These are phyloP conservation scores for Paradendryphiella salina DNA, from an alignment of 2,329 filamentous ascomycete genomes.

Conservation along the genomic window DNA sequence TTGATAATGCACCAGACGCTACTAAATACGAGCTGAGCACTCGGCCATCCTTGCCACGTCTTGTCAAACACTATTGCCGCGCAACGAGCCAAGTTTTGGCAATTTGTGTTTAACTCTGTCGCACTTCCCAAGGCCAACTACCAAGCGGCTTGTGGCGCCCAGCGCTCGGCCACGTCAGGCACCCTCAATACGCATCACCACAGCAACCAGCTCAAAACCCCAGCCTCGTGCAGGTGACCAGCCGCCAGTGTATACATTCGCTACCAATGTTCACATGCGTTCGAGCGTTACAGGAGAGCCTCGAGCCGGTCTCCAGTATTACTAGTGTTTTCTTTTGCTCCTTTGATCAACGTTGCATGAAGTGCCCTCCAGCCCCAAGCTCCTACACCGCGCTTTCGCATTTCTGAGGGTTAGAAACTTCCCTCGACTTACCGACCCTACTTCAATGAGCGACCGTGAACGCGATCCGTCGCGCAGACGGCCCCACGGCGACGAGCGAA, in stretches of 20 bases:
- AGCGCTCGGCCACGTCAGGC: conserved; percentile 33
- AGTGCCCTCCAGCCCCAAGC: conserved; percentile 23
- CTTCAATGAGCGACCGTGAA: conserved; percentile 27
- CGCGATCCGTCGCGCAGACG: conserved; percentile 28
- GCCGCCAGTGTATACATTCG: conserved; percentile 35
- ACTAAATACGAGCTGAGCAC: no score
- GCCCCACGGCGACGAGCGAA: conserved; percentile 34
- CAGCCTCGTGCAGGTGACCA: conserved; percentile 22
- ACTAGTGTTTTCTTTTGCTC: conserved; percentile 6
- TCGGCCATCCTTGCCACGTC: not conserved
- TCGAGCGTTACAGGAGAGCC: not conserved
- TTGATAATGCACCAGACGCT: no score
- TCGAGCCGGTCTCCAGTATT: not conserved
- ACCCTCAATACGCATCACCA: conserved; percentile 33
- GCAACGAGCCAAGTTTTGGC: conserved; percentile 2
- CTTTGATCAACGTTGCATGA: conserved; percentile 1
- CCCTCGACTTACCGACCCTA: conserved; percentile 2
- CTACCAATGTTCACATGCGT: conserved; percentile 16
- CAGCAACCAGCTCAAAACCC: conserved; percentile 31
- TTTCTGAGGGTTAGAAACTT: not conserved
- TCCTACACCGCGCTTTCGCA: conserved; percentile 13
- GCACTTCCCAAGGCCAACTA: conserved; percentile 14
- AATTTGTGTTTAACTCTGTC: not conserved
- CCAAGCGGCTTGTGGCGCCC: conserved; percentile 18
- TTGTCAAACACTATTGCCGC: not conserved